These are phyloP conservation scores for Populus ilicifolia DNA, from an alignment of 345 rosid genomes.

Conservation along the genomic window DNA sequence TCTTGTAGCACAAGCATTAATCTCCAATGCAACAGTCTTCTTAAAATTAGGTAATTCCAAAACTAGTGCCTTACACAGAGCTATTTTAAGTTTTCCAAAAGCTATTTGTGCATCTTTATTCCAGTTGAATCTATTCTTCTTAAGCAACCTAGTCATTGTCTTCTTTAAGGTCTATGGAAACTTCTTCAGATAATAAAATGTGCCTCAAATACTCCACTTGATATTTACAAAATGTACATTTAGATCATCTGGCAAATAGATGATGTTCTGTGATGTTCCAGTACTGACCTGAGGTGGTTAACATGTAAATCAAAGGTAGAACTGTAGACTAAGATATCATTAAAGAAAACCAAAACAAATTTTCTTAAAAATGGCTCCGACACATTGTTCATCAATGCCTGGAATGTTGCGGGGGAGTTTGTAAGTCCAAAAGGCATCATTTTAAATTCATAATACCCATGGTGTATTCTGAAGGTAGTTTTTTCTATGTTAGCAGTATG, in stretches of 20 bases:
- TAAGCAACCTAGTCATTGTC: background rate
- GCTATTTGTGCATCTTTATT: background rate
- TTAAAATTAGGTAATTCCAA: background rate
- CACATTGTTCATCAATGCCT: too few relatives aligned
- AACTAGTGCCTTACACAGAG: background rate
- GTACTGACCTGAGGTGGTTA: background rate
- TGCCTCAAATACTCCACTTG: background rate
- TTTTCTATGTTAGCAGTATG: background rate
- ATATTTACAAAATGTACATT: background rate
- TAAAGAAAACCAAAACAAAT: background rate
- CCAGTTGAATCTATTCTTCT: background rate
- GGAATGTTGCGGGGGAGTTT: too few relatives aligned
- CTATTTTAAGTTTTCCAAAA: background rate
- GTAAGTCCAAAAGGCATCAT: background rate
- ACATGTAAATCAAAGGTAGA: background rate
- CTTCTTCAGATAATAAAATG: accelerated
- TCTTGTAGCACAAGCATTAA: background rate
- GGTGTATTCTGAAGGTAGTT: background rate
- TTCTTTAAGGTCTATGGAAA: background rate
- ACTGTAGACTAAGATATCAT: background rate
- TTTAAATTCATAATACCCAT: background rate
- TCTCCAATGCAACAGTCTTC: background rate
- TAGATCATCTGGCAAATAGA: background rate
- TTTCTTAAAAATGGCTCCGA: too few relatives aligned
- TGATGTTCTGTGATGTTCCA: accelerated